These are phyloP conservation scores for Cornus kousa DNA, from an alignment of 148 eudicot genomes.

Conservation along the genomic window DNA sequence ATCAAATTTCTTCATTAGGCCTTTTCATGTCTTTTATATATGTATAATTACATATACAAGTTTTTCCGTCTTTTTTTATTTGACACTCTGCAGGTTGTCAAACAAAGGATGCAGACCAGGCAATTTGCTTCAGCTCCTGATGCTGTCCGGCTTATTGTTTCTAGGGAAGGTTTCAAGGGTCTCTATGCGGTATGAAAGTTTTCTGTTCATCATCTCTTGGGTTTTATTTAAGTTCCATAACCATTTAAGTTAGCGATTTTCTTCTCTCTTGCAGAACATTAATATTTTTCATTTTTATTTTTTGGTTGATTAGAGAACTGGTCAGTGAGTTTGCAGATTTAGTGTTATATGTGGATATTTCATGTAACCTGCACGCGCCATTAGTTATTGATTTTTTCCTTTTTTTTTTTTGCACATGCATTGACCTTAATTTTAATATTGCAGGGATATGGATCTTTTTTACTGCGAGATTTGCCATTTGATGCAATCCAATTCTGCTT, in stretches of 20 bases:
- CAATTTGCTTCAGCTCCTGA: slow-evolving; percentile 84
- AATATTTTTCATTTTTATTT: neutral
- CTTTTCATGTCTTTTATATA: neutral
- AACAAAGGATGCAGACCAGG: slow-evolving; percentile 96
- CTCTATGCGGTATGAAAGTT: slow-evolving; percentile 80
- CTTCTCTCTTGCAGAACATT: neutral
- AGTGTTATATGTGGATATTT: neutral
- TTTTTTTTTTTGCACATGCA: neutral
- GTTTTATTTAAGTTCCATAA: neutral
- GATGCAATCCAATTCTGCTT: slow-evolving; percentile 97
- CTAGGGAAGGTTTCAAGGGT: slow-evolving; percentile 90
- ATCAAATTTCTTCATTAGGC: neutral
- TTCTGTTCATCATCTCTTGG: slow-evolving; percentile 14
- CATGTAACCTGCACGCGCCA: neutral
- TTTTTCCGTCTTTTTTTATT: neutral
- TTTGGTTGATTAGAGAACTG: neutral
- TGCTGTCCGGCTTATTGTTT: slow-evolving; percentile 76
- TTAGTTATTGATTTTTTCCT: neutral
- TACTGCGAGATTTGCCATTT: slow-evolving; percentile 91
- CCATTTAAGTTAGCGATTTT: neutral
- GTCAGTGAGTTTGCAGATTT: slow-evolving; percentile 1
- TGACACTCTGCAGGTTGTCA: slow-evolving; percentile 65
- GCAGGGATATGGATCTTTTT: slow-evolving; percentile 91
- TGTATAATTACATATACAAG: neutral
- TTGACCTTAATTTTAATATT: slow-evolving; percentile 12